Evolutionary conservation across 192 early-diverging fungal species (phyloP), one percentile per base, ranked within the genome.

Genomic region (Cladochytrium replicatum): DNA sequence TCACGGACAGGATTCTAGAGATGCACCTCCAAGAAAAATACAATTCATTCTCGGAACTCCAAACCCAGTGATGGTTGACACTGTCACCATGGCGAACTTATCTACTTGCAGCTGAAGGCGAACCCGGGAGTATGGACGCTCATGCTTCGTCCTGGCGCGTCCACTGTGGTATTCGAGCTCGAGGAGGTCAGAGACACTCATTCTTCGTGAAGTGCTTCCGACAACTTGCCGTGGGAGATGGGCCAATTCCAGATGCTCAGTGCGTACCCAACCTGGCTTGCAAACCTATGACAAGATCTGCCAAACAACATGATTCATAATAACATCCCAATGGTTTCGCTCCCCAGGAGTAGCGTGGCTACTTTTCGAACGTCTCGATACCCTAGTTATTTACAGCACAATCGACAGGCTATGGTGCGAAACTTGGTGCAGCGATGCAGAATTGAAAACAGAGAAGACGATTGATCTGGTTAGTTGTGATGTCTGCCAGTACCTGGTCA

Each of bases 71-170:
- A 73, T 84, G 31, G 80, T 83, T 0, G 95, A 93, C 52, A 99
- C 93, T 2, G 88, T 95, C 32, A 89, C 95, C 0, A 99, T 99
- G 95, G 88, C 89, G 13, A 99, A 99, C 73, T 93, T 11, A 93
- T 92, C 2, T 99, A 99, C 54, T 66, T 99, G 44, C 95, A 99
- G 64, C 75, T 99, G 41, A 90, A 93, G 60, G 91, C 91, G 2
- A 78, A 79, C 48, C 90, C 93, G 7, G 93, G 93, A 43, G 75
- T 88, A 2, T 99, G 90, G 91, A 60, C 64, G 29, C 72, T 99
- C 38, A 53, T 63, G 7, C 61, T 96, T 17, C 76, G 95, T 24
- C 73, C 77, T 9, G 95, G 95, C 0, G 80, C 86, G 11, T 91
- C 91, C 0, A 52, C 56, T 1, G 80, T 93, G 23, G 63, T 96